Conservation (phyloP, 1,284 basidiomycete genomes). For the Wallemia ichthyophaga region DNA sequence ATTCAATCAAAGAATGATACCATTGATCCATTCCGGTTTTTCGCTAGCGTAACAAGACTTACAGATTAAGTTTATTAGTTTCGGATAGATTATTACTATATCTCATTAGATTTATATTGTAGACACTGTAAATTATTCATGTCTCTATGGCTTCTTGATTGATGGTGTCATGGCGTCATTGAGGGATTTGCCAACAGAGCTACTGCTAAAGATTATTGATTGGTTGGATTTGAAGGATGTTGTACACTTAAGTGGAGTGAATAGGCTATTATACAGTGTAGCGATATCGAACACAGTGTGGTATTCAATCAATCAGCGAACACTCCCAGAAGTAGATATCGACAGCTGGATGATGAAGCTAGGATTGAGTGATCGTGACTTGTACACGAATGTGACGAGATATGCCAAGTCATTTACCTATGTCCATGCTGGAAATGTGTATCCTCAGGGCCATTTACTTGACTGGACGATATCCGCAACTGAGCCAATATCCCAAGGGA, state of each 20-base stretch:
- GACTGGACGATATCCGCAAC: neutral
- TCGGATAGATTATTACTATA: neutral
- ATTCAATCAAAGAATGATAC: neutral
- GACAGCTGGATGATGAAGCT: neutral
- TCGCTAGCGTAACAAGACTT: neutral
- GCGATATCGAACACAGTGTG: neutral
- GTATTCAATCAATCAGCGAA: neutral
- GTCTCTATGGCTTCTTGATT: neutral
- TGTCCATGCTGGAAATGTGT: neutral
- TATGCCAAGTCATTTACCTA: neutral
- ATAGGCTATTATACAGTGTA: neutral
- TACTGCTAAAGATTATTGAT: neutral
- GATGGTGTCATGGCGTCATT: neutral
- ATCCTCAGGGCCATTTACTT: neutral
- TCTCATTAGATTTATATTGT: too few relatives aligned
- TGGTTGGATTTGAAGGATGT: neutral
- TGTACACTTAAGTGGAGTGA: neutral
- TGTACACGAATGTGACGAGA: neutral
- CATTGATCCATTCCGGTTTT: neutral
- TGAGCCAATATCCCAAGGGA: neutral
- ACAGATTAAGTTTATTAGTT: neutral
- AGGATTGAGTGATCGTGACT: too few relatives aligned
- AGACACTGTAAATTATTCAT: neutral
- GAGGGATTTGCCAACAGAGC: neutral
- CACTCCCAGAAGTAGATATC: neutral